Conservation (phyloP, 257 asterid species). For the Solanum acaule region DNA sequence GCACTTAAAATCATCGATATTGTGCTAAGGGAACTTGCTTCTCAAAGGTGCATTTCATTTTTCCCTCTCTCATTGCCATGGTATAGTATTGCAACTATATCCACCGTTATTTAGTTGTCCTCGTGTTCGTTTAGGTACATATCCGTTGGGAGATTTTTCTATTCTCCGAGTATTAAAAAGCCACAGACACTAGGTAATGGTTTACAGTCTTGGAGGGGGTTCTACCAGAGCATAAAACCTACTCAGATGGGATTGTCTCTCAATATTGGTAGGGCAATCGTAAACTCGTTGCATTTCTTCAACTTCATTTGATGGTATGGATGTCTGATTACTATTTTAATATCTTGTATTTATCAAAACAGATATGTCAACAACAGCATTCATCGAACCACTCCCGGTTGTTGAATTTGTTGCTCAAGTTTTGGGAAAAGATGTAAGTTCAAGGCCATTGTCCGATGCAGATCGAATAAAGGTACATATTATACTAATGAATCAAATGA, state of each 20-base stretch:
- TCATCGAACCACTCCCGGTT: slow-evolving; percentile 93
- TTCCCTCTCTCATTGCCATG: background rate
- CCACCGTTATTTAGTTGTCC: background rate
- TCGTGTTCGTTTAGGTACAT: slow-evolving; percentile 44
- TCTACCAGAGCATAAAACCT: slow-evolving; percentile 95
- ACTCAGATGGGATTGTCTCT: slow-evolving; percentile 98
- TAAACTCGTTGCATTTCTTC: background rate
- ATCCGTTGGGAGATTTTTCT: slow-evolving; percentile 89
- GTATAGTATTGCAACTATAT: background rate
- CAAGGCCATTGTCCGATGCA: slow-evolving; percentile 83
- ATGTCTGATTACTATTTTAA: background rate
- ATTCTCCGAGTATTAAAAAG: slow-evolving; percentile 71
- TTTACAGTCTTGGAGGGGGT: slow-evolving; percentile 98
- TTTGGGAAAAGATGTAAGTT: slow-evolving; percentile 73
- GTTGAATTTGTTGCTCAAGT: slow-evolving; percentile 85
- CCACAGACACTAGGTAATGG: slow-evolving; percentile 95
- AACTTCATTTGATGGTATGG: background rate
- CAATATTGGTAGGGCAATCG: slow-evolving; percentile 54
- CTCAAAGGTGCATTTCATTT: slow-evolving; percentile 15
- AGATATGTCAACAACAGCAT: slow-evolving; percentile 99
- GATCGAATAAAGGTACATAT: slow-evolving; percentile 71
- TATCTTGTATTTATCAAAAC: background rate
- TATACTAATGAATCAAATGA: background rate
- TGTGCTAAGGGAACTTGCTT: slow-evolving; percentile 42
- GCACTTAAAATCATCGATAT: slow-evolving; percentile 41